Evolutionary conservation across 2,329 filamentous ascomycete species (phyloP).

Genomic region (Penicillium freii): DNA sequence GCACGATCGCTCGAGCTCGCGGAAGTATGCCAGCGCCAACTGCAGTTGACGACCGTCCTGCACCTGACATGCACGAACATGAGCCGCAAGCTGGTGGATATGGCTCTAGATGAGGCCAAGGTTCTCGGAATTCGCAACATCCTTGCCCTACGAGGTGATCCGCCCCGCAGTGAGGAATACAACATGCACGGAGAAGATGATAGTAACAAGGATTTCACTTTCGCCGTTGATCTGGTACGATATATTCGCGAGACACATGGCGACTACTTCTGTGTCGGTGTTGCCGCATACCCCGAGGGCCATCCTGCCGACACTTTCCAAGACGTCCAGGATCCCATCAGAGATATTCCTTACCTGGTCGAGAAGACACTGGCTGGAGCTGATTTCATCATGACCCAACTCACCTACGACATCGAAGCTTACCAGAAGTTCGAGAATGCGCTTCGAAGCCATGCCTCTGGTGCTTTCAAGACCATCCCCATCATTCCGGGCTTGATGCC

Average conservation of each 20-base stretch:
- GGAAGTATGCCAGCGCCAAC: conserved; percentile 88
- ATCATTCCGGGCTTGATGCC: conserved; percentile 97
- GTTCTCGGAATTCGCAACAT: conserved; percentile 90
- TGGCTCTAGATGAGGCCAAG: conserved; percentile 86
- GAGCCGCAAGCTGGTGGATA: conserved; percentile 80
- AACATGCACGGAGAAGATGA: conserved; percentile 60
- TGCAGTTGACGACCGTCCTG: conserved; percentile 89
- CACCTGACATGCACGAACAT: conserved; percentile 98
- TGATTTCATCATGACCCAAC: conserved; percentile 97
- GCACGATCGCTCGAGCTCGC: conserved; percentile 90
- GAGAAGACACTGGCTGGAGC: conserved; percentile 90
- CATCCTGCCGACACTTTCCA: conserved; percentile 90
- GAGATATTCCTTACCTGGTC: conserved; percentile 80
- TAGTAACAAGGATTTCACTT: conserved; percentile 76
- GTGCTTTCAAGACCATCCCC: conserved; percentile 78
- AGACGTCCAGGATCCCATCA: conserved; percentile 63
- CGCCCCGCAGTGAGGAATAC: conserved; percentile 86
- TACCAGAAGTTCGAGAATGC: conserved; percentile 77
- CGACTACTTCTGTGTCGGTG: conserved; percentile 94
- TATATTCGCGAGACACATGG: conserved; percentile 85
- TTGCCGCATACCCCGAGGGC: conserved; percentile 92
- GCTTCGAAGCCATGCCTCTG: conserved; percentile 76
- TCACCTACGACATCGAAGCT: conserved; percentile 87
- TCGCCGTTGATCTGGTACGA: conserved; percentile 82
- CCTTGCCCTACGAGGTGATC: conserved; percentile 84